Conservation (phyloP, 192 early-diverging fungal species). For the Geranomyces variabilis region DNA sequence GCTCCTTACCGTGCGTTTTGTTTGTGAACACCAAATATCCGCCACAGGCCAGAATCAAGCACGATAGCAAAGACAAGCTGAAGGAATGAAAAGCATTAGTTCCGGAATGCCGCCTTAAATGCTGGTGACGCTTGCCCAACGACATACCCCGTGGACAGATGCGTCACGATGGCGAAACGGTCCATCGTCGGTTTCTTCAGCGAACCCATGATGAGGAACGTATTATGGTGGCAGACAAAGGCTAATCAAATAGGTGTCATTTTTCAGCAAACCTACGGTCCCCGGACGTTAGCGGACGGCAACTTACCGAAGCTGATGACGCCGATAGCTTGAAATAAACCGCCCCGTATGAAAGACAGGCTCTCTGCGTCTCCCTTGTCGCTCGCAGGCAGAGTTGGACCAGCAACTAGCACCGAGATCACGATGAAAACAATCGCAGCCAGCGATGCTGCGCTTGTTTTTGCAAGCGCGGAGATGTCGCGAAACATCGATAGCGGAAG, state of each 20-base stretch:
- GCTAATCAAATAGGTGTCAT: conserved; percentile 32
- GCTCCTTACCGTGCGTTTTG: conserved; percentile 67
- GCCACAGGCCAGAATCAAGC: conserved; percentile 69
- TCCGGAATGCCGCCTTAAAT: not conserved
- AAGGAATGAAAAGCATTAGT: not conserved
- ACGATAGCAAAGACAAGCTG: conserved; percentile 67
- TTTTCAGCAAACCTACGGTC: not conserved
- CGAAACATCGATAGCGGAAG: conserved; percentile 86
- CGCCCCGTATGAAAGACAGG: conserved; percentile 19
- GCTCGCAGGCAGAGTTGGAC: conserved; percentile 55
- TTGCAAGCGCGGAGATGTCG: conserved; percentile 86
- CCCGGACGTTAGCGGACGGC: too few relatives aligned
- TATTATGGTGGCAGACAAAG: conserved; percentile 96
- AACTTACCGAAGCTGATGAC: conserved; percentile 84
- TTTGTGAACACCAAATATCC: conserved; percentile 84
- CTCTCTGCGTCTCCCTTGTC: conserved; percentile 56
- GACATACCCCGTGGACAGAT: conserved; percentile 73
- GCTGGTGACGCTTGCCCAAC: not conserved
- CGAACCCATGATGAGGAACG: conserved; percentile 87
- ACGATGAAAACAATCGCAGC: conserved; percentile 77
- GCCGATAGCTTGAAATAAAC: conserved; percentile 63
- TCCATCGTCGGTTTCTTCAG: conserved; percentile 82
- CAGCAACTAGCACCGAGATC: conserved; percentile 43
- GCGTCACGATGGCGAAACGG: conserved; percentile 82
- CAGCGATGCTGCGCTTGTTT: conserved; percentile 78